Evolutionary conservation across 805 yeast genomes (phyloP).

Genomic region (Teunomyces atbi): DNA sequence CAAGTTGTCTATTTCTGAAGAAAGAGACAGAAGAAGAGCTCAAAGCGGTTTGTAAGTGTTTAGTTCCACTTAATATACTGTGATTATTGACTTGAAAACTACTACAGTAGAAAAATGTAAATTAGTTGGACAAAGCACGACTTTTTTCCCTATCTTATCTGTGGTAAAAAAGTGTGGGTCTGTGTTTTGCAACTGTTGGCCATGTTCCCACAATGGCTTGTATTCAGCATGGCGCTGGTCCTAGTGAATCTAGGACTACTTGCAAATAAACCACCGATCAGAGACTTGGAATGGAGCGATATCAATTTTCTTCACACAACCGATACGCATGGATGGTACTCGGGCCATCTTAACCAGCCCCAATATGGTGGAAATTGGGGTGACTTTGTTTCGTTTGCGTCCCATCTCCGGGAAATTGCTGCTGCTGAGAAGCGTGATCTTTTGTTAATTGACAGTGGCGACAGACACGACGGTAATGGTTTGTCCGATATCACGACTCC

Average conservation of each 20-base stretch:
- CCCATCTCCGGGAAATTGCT: conserved; percentile 48
- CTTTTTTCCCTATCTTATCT: not conserved
- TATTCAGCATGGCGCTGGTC: not conserved
- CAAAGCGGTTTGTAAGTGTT: conserved; percentile 32
- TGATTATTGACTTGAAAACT: not conserved
- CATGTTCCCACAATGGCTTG: not conserved
- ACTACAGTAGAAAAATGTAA: not conserved
- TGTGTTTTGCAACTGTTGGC: not conserved
- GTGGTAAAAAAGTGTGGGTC: not conserved
- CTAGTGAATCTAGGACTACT: not conserved
- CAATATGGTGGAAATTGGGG: conserved; percentile 90
- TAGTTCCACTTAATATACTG: conserved; percentile 1
- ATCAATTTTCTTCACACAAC: conserved; percentile 90
- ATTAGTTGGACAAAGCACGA: not conserved
- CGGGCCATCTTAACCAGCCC: conserved; percentile 81
- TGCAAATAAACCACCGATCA: not conserved
- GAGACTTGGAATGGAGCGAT: conserved; percentile 66
- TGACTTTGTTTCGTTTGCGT: conserved; percentile 70
- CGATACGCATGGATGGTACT: conserved; percentile 96
- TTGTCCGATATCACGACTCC: conserved; percentile 74
- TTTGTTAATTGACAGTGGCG: conserved; percentile 83
- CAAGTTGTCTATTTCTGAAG: conserved; percentile 41
- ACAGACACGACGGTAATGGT: conserved; percentile 94
- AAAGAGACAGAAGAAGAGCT: conserved; percentile 46
- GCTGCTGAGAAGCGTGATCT: conserved; percentile 55